A percentile compares a stretch with the other conserved stretches of the same genome.
phyloP scores from a whole-genome alignment of 108 stramenopile species.

The Skeletonema costatum region DNA sequence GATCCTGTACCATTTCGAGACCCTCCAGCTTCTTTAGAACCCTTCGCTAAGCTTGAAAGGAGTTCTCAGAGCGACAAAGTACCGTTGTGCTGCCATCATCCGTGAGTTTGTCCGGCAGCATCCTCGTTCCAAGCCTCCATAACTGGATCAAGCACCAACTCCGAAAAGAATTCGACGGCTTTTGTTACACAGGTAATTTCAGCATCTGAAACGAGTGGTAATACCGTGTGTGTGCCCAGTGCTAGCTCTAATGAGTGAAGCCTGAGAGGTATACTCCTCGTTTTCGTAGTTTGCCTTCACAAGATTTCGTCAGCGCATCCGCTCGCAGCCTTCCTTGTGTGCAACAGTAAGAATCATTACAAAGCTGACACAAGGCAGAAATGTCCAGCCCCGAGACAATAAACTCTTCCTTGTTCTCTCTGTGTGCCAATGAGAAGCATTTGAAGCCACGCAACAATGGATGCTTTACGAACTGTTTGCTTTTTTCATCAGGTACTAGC shows the following conservation, averaged over 20 bases:
- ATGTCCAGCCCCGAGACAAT: conserved; percentile 57
- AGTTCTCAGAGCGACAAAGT: conserved; percentile 68
- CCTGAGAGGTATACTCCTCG: conserved; percentile 27
- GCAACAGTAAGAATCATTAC: conserved; percentile 72
- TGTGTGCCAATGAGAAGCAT: conserved; percentile 51
- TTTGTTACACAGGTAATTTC: conserved; percentile 64
- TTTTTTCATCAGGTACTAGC: conserved; percentile 64
- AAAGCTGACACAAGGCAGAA: conserved; percentile 57
- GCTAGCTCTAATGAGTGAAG: conserved; percentile 55
- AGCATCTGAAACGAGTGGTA: conserved; percentile 72
- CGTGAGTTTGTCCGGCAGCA: conserved; percentile 3
- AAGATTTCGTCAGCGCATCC: conserved; percentile 66
- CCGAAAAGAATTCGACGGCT: conserved; percentile 61
- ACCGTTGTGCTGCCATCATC: conserved; percentile 19
- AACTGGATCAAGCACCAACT: conserved; percentile 68
- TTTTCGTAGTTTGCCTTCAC: conserved; percentile 39
- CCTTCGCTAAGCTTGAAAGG: conserved; percentile 53
- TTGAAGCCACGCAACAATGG: conserved; percentile 62
- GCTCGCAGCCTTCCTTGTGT: conserved; percentile 76
- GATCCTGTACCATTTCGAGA: conserved; percentile 57
- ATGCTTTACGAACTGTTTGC: conserved; percentile 72
- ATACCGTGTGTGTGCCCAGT: conserved; percentile 75
- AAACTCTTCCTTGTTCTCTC: conserved; percentile 26
- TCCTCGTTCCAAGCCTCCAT: conserved; percentile 23
- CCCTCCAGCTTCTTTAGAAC: conserved; percentile 52